Evolutionary conservation across 306 rosid genomes (phyloP).

Genomic region (Senna tora): DNA sequence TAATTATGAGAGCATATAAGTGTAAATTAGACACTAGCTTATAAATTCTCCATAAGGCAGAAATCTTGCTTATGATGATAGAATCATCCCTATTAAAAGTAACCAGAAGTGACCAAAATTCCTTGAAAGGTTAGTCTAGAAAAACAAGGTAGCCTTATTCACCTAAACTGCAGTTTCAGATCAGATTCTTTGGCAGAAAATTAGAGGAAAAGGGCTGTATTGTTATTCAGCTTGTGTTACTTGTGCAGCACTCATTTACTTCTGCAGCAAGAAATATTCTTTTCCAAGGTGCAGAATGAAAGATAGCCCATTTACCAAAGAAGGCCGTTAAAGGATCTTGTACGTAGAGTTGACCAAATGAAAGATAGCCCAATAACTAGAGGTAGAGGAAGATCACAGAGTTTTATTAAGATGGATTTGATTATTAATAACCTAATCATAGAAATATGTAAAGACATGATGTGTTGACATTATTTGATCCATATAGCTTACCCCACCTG

Average conservation of each 20-base stretch:
- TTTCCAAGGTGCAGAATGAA: not conserved
- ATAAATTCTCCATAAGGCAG: constrained; percentile 6
- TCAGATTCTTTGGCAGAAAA: constrained; percentile 13
- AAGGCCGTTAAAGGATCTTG: too few species aligned
- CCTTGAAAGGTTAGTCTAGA: not conserved
- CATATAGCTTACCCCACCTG: too few species aligned
- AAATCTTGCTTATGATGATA: not conserved
- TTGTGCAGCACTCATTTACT: not conserved
- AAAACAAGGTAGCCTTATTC: constrained; percentile 9
- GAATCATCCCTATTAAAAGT: constrained; percentile 19
- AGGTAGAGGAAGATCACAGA: too few species aligned
- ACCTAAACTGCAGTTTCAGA: not conserved
- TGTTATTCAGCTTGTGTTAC: not conserved
- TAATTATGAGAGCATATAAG: constrained; percentile 11
- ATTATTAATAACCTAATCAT: too few species aligned
- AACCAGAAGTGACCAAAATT: not conserved
- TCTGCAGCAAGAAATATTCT: not conserved
- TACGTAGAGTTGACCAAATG: too few species aligned
- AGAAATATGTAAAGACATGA: too few species aligned
- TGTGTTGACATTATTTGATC: too few species aligned
- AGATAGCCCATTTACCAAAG: too few species aligned
- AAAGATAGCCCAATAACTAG: too few species aligned
- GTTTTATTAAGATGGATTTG: too few species aligned
- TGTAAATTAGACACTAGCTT: not conserved
- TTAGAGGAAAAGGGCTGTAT: not conserved